Percentiles rank a stretch among this genome's conserved stretches.
Evolutionary conservation across 2,329 filamentous ascomycete genomes (phyloP).

Genomic region (Boeremia exigua): DNA sequence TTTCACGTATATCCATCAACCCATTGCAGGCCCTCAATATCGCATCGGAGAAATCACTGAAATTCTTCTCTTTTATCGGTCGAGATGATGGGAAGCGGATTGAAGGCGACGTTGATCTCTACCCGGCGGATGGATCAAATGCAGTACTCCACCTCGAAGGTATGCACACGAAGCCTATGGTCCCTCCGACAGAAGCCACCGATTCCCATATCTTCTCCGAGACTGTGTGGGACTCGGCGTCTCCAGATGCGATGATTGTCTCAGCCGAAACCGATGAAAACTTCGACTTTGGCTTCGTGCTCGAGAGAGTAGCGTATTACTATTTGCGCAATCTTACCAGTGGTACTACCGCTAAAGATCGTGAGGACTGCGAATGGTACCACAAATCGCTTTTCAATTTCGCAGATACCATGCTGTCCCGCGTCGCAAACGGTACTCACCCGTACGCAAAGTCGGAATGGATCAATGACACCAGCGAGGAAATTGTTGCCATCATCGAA

Average conservation of each 20-base stretch:
- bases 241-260: not conserved
- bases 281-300: too few relatives aligned
- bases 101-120: conserved; percentile 1
- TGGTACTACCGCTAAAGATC: conserved; percentile 15
- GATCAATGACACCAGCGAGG: not conserved
- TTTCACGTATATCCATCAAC: not conserved
- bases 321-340: not conserved
- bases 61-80: not conserved
- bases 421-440: not conserved
- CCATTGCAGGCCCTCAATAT: conserved; percentile 6
- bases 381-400: not conserved
- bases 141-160: conserved; percentile 14
- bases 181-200: not conserved
- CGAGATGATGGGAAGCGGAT: not conserved
- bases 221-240: conserved; percentile 11
- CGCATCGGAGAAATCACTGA: not conserved
- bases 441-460: not conserved
- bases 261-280: too few relatives aligned
- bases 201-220: conserved; percentile 18
- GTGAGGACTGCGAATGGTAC: not conserved
- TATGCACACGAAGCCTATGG: conserved; percentile 7
- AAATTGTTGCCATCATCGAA: not conserved
- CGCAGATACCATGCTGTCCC: not conserved
- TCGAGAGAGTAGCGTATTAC: conserved; percentile 6
- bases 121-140: not conserved